Conservation (phyloP, 257 asterid species). For the Rehmannia glutinosa region DNA sequence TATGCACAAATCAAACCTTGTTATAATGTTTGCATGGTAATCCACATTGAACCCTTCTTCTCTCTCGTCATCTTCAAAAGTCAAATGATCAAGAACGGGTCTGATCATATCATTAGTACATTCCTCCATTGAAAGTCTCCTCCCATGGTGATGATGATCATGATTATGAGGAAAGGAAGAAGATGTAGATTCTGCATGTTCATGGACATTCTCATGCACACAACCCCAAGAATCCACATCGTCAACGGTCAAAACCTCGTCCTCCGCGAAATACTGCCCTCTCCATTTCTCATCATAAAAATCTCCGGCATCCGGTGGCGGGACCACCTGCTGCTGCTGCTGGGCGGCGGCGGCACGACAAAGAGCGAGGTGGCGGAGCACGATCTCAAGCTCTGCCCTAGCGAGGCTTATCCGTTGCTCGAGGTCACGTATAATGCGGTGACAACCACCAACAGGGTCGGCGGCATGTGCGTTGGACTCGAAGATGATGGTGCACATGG, state of each 20-base stretch:
- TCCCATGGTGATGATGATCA: conserved; percentile 4
- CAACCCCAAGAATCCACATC: conserved; percentile 44
- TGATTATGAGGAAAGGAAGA: conserved; percentile 23
- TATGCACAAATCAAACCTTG: conserved; percentile 22
- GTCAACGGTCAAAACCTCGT: conserved; percentile 10
- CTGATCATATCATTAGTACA: conserved; percentile 32
- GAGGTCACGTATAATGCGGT: background rate
- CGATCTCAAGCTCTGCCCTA: conserved; percentile 53
- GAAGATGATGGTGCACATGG: conserved; percentile 16
- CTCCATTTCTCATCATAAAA: conserved; percentile 13
- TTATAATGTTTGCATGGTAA: conserved; percentile 29
- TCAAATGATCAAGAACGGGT: conserved; percentile 41
- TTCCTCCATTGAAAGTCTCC: conserved; percentile 31
- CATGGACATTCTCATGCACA: conserved; percentile 24
- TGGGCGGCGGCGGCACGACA: conserved; percentile 42
- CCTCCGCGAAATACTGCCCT: conserved; percentile 8
- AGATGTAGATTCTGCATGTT: conserved; percentile 32
- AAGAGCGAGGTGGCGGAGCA: conserved; percentile 62
- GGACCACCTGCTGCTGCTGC: conserved; percentile 21
- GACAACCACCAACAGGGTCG: conserved; percentile 46
- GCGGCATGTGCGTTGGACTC: conserved; percentile 31
- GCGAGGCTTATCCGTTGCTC: background rate
- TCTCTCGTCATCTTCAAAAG: conserved; percentile 29
- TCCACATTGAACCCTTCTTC: conserved; percentile 45
- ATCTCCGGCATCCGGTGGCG: background rate